phyloP scores from a whole-genome alignment of 257 asterid species.

The Gentiana straminea region DNA sequence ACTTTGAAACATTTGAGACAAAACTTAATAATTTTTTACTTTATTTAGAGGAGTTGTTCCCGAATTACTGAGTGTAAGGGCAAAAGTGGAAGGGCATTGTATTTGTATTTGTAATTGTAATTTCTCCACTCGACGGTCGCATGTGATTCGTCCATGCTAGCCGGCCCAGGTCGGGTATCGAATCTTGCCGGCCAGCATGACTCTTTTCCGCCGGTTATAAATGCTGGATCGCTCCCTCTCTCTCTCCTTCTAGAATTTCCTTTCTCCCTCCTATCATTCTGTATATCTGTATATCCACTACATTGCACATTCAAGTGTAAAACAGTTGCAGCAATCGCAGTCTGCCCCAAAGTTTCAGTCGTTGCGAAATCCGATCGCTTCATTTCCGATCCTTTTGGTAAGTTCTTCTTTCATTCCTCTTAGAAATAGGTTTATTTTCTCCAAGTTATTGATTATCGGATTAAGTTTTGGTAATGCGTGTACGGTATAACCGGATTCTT shows the following conservation, averaged over 20 bases:
- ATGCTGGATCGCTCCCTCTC: background rate
- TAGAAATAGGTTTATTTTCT: background rate
- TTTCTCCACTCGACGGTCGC: constrained; percentile 19
- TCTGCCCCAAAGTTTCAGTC: constrained; percentile 1
- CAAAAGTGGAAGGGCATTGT: too few relatives aligned
- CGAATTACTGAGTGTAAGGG: too few relatives aligned
- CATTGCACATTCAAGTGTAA: background rate
- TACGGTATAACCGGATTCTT: too few relatives aligned
- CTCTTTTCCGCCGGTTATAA: constrained; percentile 40
- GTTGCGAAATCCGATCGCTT: constrained; percentile 15
- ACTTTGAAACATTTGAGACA: too few relatives aligned
- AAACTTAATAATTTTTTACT: too few relatives aligned
- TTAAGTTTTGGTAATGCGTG: constrained; percentile 4
- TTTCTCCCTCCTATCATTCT: background rate
- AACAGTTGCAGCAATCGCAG: background rate
- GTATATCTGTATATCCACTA: background rate
- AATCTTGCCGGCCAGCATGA: constrained; percentile 30
- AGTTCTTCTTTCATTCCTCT: constrained; percentile 3
- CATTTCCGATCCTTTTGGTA: constrained; percentile 18
- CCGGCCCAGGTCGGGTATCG: constrained; percentile 44
- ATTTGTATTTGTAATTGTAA: constrained; percentile 2
- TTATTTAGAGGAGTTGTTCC: too few relatives aligned
- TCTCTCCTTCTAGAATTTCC: constrained; percentile 1
- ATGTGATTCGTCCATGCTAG: constrained; percentile 25
- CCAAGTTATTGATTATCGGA: background rate